These are phyloP conservation scores for Eimeria acervulina DNA, from an alignment of 169 alveolate genomes.

Conservation along the genomic window DNA sequence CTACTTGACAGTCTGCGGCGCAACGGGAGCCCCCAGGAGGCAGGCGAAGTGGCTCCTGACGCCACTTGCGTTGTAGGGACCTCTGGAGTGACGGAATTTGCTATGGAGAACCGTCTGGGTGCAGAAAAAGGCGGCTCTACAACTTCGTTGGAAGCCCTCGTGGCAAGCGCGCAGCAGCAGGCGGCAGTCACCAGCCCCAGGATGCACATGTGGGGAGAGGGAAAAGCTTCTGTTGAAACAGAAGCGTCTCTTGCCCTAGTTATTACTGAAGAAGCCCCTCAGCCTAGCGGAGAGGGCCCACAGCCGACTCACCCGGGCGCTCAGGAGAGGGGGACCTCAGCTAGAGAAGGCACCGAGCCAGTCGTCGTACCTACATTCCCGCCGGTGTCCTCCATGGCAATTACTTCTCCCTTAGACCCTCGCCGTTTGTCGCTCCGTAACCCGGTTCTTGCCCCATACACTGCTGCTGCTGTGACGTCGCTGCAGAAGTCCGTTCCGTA, in stretches of 20 bases:
- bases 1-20: conserved; percentile 63
- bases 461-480: conserved; percentile 64
- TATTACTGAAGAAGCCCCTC: conserved; percentile 46
- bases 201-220: background rate
- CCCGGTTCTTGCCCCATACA: conserved; percentile 68
- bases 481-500: conserved; percentile 51
- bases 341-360: background rate
- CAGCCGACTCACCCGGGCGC: conserved; percentile 29
- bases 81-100: background rate
- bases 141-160: conserved; percentile 31
- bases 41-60: background rate
- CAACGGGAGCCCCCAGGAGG: conserved; percentile 10
- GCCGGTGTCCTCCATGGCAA: conserved; percentile 42
- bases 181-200: background rate
- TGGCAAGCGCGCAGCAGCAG: conserved; percentile 63
- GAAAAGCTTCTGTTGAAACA: conserved; percentile 37
- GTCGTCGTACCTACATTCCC: conserved; percentile 57
- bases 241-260: conserved; percentile 66
- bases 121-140: conserved; percentile 24
- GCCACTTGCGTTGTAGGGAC: background rate
- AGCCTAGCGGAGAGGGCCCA: conserved; percentile 52
- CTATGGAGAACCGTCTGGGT: conserved; percentile 4
- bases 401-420: conserved; percentile 71
- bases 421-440: conserved; percentile 58
- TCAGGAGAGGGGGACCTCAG: background rate